A percentile compares a stretch with the other conserved stretches of the same genome.
Conservation (phyloP, 306 rosid species). For the Prosopis cineraria region DNA sequence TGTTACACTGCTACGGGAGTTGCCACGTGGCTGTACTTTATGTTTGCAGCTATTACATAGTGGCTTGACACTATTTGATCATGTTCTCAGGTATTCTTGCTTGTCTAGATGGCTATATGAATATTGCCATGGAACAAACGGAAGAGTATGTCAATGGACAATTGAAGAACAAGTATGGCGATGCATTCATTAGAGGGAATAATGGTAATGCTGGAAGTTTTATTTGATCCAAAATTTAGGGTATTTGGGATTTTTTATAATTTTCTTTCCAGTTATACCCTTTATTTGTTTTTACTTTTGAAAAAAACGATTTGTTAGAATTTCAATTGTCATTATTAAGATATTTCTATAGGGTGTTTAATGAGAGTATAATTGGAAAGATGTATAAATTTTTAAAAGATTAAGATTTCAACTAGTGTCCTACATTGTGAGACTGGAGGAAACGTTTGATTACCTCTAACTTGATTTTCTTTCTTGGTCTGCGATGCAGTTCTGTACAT, state of each 20-base stretch:
- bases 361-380: too few relatives aligned
- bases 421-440: too few relatives aligned
- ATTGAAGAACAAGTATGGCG: slow-evolving; percentile 92
- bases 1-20: neutral
- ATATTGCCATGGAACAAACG: slow-evolving; percentile 98
- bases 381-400: too few relatives aligned
- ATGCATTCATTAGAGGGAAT: slow-evolving; percentile 94
- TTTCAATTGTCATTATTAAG: too few relatives aligned
- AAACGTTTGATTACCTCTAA: slow-evolving; percentile 33
- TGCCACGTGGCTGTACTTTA: too few relatives aligned
- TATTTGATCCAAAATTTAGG: too few relatives aligned
- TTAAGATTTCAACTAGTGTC: too few relatives aligned
- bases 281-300: too few relatives aligned
- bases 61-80: slow-evolving; percentile 26
- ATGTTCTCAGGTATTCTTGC: slow-evolving; percentile 80
- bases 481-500: slow-evolving; percentile 83
- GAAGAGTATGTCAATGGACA: slow-evolving; percentile 96
- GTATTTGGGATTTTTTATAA: too few relatives aligned
- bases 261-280: too few relatives aligned
- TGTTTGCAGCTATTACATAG: neutral
- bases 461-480: slow-evolving; percentile 8
- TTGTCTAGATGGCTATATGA: slow-evolving; percentile 98
- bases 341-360: too few relatives aligned
- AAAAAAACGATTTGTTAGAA: too few relatives aligned
- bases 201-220: slow-evolving; percentile 79